Base-by-base conservation (phyloP, 2,329 filamentous ascomycete species). In the Pyrenochaeta sp. region DNA sequence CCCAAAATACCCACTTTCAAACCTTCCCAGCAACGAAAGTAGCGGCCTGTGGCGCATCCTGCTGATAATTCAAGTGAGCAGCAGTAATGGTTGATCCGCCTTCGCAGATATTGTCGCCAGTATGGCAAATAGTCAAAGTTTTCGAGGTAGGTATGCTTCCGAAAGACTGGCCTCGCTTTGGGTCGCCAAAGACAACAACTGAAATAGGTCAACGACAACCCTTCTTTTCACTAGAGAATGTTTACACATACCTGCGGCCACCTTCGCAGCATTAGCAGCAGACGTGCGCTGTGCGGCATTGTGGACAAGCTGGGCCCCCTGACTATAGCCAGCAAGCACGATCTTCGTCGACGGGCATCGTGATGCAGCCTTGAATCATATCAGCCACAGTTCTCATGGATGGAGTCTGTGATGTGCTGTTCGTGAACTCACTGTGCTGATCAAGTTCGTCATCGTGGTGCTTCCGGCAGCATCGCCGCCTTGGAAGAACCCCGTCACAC, bases 401-500 rank as follows among this genome's bases (percentile, higher is more conserved):
- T n/a, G n/a, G n/a, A n/a, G n/a, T n/a, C n/a, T n/a, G n/a, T n/a
- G n/a, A n/a, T n/a, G n/a, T n/a, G n/a, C n/a, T n/a, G n/a, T 21
- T 18, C n/a, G 7, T 65, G 53, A 4, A 72, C 74, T 55, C 69
- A 60, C 42, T 28, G 29, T 43, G 37, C 42, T 55, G n/a, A 68
- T 62, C 28, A 64, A 43, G 14, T 68, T 60, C 17, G 68, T 64
- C 73, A 80, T 77, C 18, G 60, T 72, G 11, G 61, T 60, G 36
- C 70, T 72, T 4, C 78, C 78, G 3, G 50, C 53, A 4, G 63
- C 41, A 48, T 78, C 76, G 4, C 78, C 78, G 5, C 75, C 74
- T 7, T 63, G 60, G 3, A 77, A 60, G 52, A 78, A 79, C 0
- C 78, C 78, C 6, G 19, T 20, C 7, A 64, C 44, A 19, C 42